These are phyloP conservation scores for Nicotiana tomentosiformis DNA, from an alignment of 257 asterid species.

Conservation along the genomic window DNA sequence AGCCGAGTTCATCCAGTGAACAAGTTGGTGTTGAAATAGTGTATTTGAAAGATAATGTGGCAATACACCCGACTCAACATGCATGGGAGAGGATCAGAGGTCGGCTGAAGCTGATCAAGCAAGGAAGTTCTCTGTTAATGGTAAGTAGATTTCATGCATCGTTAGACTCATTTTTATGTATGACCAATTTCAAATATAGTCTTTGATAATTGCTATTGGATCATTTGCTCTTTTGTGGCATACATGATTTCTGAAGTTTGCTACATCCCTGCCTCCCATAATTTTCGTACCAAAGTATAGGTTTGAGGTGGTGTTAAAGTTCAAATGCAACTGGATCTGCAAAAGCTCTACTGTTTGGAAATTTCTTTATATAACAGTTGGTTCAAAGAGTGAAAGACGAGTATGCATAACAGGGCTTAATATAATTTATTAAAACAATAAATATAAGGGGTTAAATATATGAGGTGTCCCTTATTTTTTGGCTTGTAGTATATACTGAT, in stretches of 20 bases:
- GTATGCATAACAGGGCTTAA: background rate
- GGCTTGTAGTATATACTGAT: background rate
- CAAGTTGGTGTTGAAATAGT: constrained; percentile 70
- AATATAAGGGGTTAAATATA: background rate
- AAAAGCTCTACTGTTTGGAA: background rate
- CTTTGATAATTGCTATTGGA: background rate
- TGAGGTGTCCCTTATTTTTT: background rate
- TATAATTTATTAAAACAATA: background rate
- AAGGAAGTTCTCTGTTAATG: constrained; percentile 69
- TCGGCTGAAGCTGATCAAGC: constrained; percentile 88
- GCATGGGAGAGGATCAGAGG: constrained; percentile 96
- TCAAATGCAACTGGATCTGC: background rate
- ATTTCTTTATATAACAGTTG: background rate
- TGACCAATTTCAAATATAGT: background rate
- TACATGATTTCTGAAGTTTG: background rate
- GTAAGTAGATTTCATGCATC: constrained; percentile 24
- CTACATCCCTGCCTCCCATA: background rate
- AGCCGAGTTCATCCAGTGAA: constrained; percentile 50
- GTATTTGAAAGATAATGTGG: constrained; percentile 81
- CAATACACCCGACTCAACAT: constrained; percentile 92
- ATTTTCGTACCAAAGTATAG: background rate
- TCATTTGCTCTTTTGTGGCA: background rate
- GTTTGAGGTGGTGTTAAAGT: background rate
- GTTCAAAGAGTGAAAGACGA: background rate
- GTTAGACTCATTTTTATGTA: constrained; percentile 4